These are phyloP conservation scores for Neospermospora avenae DNA, from an alignment of 2,329 filamentous ascomycete species.

Conservation along the genomic window DNA sequence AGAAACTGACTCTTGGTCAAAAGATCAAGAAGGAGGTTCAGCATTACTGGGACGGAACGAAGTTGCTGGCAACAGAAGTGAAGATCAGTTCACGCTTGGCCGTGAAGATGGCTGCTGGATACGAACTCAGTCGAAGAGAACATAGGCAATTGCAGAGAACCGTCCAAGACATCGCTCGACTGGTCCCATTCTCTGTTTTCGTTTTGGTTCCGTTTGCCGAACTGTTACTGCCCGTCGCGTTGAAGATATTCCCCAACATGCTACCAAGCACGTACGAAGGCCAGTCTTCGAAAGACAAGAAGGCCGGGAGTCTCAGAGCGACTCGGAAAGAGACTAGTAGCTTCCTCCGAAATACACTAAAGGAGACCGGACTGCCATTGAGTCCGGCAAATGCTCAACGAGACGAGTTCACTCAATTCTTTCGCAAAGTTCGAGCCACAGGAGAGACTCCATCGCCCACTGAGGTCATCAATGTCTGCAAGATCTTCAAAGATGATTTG, in stretches of 20 bases:
- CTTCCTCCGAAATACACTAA: slow-evolving; percentile 84
- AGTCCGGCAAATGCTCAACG: slow-evolving; percentile 80
- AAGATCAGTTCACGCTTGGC: slow-evolving; percentile 88
- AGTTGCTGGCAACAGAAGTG: slow-evolving; percentile 87
- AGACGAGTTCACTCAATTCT: slow-evolving; percentile 94
- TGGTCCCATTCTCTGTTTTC: slow-evolving; percentile 96
- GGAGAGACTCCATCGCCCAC: slow-evolving; percentile 84
- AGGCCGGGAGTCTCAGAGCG: slow-evolving; percentile 74
- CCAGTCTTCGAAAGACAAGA: slow-evolving; percentile 84
- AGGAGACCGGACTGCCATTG: slow-evolving; percentile 88
- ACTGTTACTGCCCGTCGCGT: slow-evolving; percentile 81
- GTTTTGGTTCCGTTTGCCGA: slow-evolving; percentile 96
- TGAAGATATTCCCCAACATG: slow-evolving; percentile 95
- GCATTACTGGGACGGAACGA: slow-evolving; percentile 99
- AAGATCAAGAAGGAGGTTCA: slow-evolving; percentile 91
- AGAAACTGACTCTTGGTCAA: slow-evolving; percentile 85
- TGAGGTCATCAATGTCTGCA: slow-evolving; percentile 98
- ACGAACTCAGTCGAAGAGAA: slow-evolving; percentile 92
- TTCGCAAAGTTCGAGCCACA: slow-evolving; percentile 90
- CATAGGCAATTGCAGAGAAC: slow-evolving; percentile 89
- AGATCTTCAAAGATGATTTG: slow-evolving; percentile 96
- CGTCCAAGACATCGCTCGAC: slow-evolving; percentile 84
- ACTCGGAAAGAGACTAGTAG: slow-evolving; percentile 91
- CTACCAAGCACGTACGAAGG: slow-evolving; percentile 96
- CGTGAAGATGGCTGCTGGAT: slow-evolving; percentile 95